These are phyloP conservation scores for Saturnispora galanensis DNA, from an alignment of 805 yeast species.

Conservation along the genomic window DNA sequence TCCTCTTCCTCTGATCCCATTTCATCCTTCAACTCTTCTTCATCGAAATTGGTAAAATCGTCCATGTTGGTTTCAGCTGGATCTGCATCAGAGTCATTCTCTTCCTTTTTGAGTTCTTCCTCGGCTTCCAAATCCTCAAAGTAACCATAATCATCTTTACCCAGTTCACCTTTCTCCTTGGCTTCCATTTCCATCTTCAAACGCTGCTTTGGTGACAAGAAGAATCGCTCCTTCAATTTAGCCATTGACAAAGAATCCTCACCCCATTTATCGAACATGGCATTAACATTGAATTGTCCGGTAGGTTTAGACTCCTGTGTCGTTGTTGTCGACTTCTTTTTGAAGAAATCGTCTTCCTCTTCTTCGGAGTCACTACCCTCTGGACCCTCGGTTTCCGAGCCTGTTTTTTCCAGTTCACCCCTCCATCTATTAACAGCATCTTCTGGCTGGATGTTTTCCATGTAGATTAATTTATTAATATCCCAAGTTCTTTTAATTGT, in stretches of 20 bases:
- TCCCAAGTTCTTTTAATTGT: slow-evolving; percentile 56
- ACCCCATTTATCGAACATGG: slow-evolving; percentile 37
- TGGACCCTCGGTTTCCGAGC: slow-evolving; percentile 27
- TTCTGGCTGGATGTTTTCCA: slow-evolving; percentile 64
- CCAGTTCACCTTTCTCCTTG: slow-evolving; percentile 14
- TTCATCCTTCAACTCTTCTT: slow-evolving; percentile 37
- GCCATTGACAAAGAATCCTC: slow-evolving; percentile 29
- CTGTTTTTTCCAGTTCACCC: slow-evolving; percentile 26
- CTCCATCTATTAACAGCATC: slow-evolving; percentile 70
- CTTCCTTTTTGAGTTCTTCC: slow-evolving; percentile 33
- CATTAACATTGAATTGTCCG: slow-evolving; percentile 25
- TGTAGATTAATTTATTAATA: slow-evolving; percentile 68
- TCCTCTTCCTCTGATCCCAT: slow-evolving; percentile 33
- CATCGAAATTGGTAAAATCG: slow-evolving; percentile 48
- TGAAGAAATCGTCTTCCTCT: slow-evolving; percentile 49
- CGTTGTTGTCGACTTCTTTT: slow-evolving; percentile 28
- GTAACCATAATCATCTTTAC: slow-evolving; percentile 29
- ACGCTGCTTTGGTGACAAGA: slow-evolving; percentile 42
- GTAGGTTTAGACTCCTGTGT: slow-evolving; percentile 26
- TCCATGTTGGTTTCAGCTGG: slow-evolving; percentile 34
- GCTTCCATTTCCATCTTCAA: slow-evolving; percentile 26
- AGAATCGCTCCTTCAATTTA: slow-evolving; percentile 37
- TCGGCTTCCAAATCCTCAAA: slow-evolving; percentile 24
- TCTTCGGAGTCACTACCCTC: slow-evolving; percentile 25
- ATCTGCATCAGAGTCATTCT: slow-evolving; percentile 36